Conservation (phyloP, 1,284 basidiomycete species). For the Naganishia sp. region DNA sequence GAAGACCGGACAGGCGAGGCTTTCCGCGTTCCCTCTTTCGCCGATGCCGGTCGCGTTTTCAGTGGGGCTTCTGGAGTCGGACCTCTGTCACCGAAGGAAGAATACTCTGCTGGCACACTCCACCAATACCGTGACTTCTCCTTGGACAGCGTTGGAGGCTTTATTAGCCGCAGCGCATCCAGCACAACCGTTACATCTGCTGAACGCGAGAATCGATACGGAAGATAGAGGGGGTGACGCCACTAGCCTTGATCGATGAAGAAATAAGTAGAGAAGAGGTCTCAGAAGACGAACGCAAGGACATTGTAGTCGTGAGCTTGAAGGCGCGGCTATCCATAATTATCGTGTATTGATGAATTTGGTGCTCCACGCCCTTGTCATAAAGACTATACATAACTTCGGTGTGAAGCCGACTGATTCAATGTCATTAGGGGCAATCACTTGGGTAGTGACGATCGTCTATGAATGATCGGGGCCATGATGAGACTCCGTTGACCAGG, state of each 20-base stretch:
- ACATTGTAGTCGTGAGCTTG: not conserved
- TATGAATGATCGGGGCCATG: too few species aligned
- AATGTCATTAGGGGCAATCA: too few species aligned
- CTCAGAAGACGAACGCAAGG: not conserved
- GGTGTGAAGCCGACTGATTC: too few species aligned
- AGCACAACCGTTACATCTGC: not conserved
- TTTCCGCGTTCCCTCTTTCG: conserved; percentile 15
- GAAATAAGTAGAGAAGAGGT: not conserved
- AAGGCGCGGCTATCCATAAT: too few species aligned
- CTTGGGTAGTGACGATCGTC: too few species aligned
- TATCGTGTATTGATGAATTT: too few species aligned
- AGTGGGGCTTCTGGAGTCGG: conserved; percentile 1
- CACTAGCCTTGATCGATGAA: not conserved
- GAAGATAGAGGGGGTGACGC: not conserved
- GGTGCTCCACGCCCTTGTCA: too few species aligned
- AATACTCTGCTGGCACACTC: not conserved
- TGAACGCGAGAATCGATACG: not conserved
- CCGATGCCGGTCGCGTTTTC: conserved; percentile 6
- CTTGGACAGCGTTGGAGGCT: not conserved
- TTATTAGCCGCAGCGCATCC: conserved; percentile 3
- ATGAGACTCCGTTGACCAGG: too few species aligned
- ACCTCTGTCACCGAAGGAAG: conserved; percentile 1
- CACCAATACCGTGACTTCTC: conserved; percentile 15
- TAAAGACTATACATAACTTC: too few species aligned
- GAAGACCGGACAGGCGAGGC: conserved; percentile 4